Base-by-base conservation (phyloP, 2,329 filamentous ascomycete genomes). In the Apiospora marii region DNA sequence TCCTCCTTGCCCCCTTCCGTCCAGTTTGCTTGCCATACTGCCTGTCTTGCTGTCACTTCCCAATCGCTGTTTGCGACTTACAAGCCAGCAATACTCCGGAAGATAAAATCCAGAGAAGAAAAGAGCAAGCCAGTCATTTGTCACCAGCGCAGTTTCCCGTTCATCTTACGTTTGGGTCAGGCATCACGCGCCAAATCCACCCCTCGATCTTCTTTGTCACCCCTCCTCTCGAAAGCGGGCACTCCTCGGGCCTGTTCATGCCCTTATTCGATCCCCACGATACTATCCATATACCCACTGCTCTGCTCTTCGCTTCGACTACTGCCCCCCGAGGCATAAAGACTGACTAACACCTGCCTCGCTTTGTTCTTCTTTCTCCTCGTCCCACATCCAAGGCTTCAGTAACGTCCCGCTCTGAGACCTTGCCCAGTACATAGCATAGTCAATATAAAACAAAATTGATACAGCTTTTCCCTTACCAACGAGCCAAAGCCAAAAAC, bases 391-490 rank as follows among this genome's bases (percentile, higher is more conserved):
- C n/a, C 30, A 27, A 68, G 58, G 58, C 58, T 64, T 41, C 58
- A 64, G 58, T 64, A n/a, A 41, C 58, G 58, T 41, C n/a, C 30
- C 34, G 58, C 43, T n/a, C 41, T 44, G 43, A 74, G 72, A 74
- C 74, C 73, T 75, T 73, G 73, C 81, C 79, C 82, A 83, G 81
- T 86, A 85, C 80, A 83, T 83, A 86, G 84, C 82, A 82, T 86
- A 87, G 83, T 84, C 82, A 87, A 87, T 85, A 85, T 81, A 86
- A 84, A 81, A 87, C 82, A 79, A 72, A 76, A 74, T 79, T 80
- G 74, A 76, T 74, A 75, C 75, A 76, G 72, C 76, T 76, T 67
- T 75, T 77, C 72, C 73, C 76, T 76, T 73, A 72, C 70, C 58
- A 37, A 64, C 58, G 58, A 41, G 16, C 46, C 53, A 51, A 67